These are phyloP conservation scores for Juglanconis sp. DNA, from an alignment of 2,329 filamentous ascomycete genomes.

Conservation along the genomic window DNA sequence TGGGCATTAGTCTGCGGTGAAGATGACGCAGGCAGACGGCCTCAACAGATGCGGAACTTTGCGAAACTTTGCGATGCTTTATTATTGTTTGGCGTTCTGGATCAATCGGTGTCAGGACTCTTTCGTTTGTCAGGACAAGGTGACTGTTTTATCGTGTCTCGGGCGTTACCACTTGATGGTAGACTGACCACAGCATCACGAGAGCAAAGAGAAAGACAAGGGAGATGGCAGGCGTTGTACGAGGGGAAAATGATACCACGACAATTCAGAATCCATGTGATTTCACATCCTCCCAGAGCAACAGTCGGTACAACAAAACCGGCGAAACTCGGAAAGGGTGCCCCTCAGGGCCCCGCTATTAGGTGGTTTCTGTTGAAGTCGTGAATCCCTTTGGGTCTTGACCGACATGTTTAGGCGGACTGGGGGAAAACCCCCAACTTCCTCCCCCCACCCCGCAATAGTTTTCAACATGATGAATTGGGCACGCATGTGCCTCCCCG, in stretches of 20 bases:
- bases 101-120: not conserved
- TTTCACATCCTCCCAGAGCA: not conserved
- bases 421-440: too few species aligned
- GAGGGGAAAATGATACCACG: not conserved
- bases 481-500: too few species aligned
- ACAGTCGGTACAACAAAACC: too few species aligned
- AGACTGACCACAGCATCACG: not conserved
- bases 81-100: not conserved
- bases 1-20: conserved; percentile 45
- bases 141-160: not conserved
- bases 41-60: not conserved
- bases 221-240: not conserved
- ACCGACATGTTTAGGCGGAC: too few species aligned
- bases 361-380: too few species aligned
- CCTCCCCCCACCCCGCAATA: too few species aligned
- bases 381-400: too few species aligned
- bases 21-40: not conserved
- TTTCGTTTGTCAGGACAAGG: not conserved
- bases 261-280: not conserved
- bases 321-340: too few species aligned
- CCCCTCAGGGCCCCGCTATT: too few species aligned
- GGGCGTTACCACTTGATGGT: not conserved
- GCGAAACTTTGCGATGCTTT: not conserved
- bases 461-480: too few species aligned
- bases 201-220: not conserved